Evolutionary conservation across 345 rosid genomes (phyloP).

Genomic region (Syzygium oleosum): DNA sequence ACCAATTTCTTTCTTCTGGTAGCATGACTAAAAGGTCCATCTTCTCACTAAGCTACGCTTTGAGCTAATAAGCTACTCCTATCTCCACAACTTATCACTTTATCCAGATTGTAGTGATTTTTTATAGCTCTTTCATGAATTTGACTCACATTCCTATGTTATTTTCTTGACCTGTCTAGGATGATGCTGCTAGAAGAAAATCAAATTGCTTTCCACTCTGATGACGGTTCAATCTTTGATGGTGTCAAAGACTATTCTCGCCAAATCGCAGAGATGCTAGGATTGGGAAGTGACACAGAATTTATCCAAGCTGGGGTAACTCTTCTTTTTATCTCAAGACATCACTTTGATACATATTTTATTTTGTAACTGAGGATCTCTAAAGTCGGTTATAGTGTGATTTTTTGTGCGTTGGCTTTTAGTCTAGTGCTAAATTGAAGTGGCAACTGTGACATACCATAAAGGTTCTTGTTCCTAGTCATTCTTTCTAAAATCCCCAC

Average conservation of each 20-base stretch:
- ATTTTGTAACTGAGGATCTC: background rate
- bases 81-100: background rate
- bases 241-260: conserved; percentile 96
- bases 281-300: conserved; percentile 84
- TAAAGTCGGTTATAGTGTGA: background rate
- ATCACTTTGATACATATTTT: background rate
- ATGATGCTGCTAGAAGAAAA: conserved; percentile 97
- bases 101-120: background rate
- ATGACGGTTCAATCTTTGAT: conserved; percentile 75
- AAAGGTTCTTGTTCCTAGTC: background rate
- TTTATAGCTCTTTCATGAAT: background rate
- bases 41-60: background rate
- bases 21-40: conserved; percentile 85
- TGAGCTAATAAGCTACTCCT: background rate
- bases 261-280: conserved; percentile 96
- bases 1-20: conserved; percentile 97
- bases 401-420: background rate
- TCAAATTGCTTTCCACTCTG: conserved; percentile 93
- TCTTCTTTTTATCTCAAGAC: background rate
- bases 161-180: conserved; percentile 21
- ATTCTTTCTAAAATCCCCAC: background rate
- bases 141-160: background rate
- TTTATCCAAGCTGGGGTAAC: conserved; percentile 93
- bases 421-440: background rate
- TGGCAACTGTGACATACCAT: background rate